Conservation (phyloP, 768 basidiomycete species). For the Rickenella mellea region DNA sequence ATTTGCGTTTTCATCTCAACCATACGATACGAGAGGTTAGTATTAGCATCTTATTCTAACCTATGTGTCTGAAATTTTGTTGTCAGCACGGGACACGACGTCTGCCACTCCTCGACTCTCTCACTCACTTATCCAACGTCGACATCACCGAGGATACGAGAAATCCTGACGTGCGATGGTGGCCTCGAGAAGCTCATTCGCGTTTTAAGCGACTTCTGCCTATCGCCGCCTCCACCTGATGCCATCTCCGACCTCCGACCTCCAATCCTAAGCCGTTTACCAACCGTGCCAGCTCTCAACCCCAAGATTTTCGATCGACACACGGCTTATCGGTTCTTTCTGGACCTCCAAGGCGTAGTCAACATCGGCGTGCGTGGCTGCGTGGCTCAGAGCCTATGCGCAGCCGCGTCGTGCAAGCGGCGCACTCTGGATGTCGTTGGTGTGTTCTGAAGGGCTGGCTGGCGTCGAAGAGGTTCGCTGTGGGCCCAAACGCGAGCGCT, state of each 20-base stretch:
- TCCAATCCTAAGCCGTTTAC: slow-evolving; percentile 46
- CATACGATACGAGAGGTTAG: slow-evolving; percentile 90
- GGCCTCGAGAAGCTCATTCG: no score
- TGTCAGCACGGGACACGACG: slow-evolving; percentile 40
- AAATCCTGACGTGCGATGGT: no score
- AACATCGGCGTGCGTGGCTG: slow-evolving; percentile 96
- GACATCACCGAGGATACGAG: no score
- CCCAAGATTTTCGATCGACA: slow-evolving; percentile 69
- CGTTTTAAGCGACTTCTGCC: not conserved
- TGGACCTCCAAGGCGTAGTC: slow-evolving; percentile 94
- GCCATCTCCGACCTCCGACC: slow-evolving; percentile 24
- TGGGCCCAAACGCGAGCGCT: slow-evolving; percentile 57
- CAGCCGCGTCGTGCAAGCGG: slow-evolving; percentile 90
- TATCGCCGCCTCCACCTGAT: not conserved
- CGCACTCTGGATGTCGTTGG: slow-evolving; percentile 85
- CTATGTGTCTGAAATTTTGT: not conserved
- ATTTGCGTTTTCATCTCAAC: slow-evolving; percentile 94
- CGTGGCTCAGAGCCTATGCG: slow-evolving; percentile 89
- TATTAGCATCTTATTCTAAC: slow-evolving; percentile 5
- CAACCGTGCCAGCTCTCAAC: slow-evolving; percentile 51
- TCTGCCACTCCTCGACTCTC: slow-evolving; percentile 79
- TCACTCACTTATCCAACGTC: slow-evolving; percentile 94
- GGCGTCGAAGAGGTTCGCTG: slow-evolving; percentile 74
- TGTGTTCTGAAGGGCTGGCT: slow-evolving; percentile 89
- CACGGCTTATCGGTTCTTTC: slow-evolving; percentile 79